Conservation (phyloP, 371 early-diverging fungal genomes). For the Mortierella sp. region DNA sequence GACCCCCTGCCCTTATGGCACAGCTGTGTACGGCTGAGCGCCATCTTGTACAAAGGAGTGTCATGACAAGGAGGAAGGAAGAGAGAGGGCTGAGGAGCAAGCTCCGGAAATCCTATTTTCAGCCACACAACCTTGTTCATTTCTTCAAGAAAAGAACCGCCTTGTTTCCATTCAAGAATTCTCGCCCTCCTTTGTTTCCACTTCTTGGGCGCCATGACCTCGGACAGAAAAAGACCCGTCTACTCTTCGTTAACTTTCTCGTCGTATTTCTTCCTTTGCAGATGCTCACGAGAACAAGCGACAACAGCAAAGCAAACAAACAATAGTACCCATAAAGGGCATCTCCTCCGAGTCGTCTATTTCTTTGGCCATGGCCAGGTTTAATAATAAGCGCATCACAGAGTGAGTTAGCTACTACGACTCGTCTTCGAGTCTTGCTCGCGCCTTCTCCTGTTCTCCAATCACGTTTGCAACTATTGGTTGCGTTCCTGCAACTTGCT, state of each 20-base stretch:
- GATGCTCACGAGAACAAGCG: background rate
- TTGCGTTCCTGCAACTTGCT: conserved; percentile 72
- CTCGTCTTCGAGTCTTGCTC: background rate
- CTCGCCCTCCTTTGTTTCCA: background rate
- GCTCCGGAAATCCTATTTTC: background rate
- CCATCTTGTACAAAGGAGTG: background rate
- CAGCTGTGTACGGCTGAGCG: background rate
- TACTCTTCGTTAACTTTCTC: background rate
- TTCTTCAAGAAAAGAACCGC: background rate
- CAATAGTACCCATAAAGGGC: background rate
- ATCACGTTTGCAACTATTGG: background rate
- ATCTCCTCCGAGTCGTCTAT: background rate
- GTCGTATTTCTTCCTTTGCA: background rate
- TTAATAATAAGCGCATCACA: background rate
- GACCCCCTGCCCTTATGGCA: background rate
- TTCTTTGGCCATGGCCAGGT: background rate
- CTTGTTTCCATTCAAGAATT: background rate
- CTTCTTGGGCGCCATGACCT: no score
- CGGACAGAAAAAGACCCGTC: no score
- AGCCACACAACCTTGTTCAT: background rate
- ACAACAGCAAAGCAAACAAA: background rate
- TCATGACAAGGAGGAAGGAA: background rate
- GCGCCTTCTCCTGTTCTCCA: background rate
- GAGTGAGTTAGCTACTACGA: no score
- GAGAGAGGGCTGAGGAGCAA: background rate